phyloP scores from a whole-genome alignment of 768 basidiomycete species.

The Suillus clintonianus region DNA sequence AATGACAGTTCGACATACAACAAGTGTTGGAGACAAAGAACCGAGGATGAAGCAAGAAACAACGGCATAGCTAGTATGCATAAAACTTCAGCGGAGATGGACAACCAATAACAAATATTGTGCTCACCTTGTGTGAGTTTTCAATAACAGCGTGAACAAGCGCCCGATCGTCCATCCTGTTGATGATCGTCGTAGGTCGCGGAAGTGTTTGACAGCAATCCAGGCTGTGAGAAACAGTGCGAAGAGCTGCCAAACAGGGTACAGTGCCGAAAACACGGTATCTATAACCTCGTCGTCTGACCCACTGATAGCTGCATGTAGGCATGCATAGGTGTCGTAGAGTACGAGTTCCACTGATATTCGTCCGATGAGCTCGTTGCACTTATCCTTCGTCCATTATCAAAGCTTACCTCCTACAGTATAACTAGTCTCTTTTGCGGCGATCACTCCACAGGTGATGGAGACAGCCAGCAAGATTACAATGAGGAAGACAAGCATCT shows the following conservation, averaged over 20 bases:
- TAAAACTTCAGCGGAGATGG: not conserved
- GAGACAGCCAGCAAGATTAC: not conserved
- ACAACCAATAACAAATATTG: not conserved
- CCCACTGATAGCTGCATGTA: no score
- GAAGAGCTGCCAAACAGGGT: not conserved
- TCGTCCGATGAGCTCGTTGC: not conserved
- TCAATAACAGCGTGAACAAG: not conserved
- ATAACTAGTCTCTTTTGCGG: no score
- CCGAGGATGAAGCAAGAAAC: not conserved
- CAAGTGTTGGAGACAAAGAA: not conserved
- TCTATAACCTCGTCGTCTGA: no score
- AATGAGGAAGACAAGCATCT: not conserved
- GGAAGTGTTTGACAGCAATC: not conserved
- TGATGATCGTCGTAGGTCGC: not conserved
- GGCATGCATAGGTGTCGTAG: not conserved
- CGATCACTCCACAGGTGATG: not conserved
- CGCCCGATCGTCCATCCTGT: not conserved
- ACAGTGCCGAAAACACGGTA: no score
- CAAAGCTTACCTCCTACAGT: not conserved
- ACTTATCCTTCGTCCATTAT: not conserved
- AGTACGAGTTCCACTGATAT: not conserved
- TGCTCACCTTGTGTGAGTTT: not conserved
- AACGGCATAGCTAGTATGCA: not conserved
- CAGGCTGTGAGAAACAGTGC: not conserved
- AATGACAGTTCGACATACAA: not conserved